phyloP scores from a whole-genome alignment of 2,329 filamentous ascomycete species.

The Aspergillus fumigatiaffinis region DNA sequence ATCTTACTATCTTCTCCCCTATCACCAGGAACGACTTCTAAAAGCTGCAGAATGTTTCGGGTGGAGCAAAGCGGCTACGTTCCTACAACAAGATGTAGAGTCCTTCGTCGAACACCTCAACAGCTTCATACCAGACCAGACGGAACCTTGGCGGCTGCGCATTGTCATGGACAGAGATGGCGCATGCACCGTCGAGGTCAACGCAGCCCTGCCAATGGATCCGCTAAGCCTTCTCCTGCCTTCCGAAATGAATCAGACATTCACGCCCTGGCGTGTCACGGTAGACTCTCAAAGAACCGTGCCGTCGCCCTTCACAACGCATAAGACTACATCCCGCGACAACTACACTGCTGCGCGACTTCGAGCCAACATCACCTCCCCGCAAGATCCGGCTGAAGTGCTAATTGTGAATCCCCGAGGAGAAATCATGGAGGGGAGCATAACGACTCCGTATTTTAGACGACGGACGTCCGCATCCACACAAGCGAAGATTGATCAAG shows the following conservation, averaged over 20 bases:
- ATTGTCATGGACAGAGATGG: constrained; percentile 31
- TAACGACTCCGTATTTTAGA: constrained; percentile 79
- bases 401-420: constrained; percentile 64
- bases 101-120: constrained; percentile 26
- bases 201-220: constrained; percentile 24
- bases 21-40: constrained; percentile 75
- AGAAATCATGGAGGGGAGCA: constrained; percentile 79
- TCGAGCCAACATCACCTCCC: constrained; percentile 53
- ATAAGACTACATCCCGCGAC: constrained; percentile 75
- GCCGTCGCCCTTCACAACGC: constrained; percentile 66
- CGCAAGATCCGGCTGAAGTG: constrained; percentile 59
- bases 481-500: neutral
- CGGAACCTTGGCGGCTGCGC: constrained; percentile 37
- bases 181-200: constrained; percentile 28
- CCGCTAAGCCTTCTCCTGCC: constrained; percentile 25
- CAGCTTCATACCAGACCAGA: constrained; percentile 27
- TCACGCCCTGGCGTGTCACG: constrained; percentile 45
- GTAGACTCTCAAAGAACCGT: constrained; percentile 52
- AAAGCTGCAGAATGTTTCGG: constrained; percentile 50
- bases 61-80: constrained; percentile 36
- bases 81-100: constrained; percentile 28
- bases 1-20: constrained; percentile 73
- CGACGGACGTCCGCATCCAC: constrained; percentile 34
- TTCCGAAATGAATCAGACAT: constrained; percentile 9
- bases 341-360: constrained; percentile 68